A percentile compares a stretch with the other conserved stretches of the same genome.
Conservation (phyloP, 176 grass and related monocot genomes). For the Urochloa ruziziensis region DNA sequence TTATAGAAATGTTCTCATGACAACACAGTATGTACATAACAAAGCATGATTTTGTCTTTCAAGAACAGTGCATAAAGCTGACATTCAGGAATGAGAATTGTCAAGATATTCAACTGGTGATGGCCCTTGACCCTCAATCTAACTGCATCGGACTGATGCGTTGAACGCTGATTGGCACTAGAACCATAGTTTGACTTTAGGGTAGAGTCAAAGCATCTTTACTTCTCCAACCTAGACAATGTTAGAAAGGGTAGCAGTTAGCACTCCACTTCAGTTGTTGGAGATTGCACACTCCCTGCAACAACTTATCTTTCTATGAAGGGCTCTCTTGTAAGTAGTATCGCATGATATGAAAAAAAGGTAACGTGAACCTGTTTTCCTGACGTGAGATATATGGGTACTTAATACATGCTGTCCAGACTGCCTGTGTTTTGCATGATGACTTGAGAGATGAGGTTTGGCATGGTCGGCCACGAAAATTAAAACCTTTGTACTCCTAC, state of each 20-base stretch:
- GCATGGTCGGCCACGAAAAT: too few relatives aligned
- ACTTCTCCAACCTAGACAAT: not conserved
- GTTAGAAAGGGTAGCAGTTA: not conserved
- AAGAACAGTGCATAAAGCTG: not conserved
- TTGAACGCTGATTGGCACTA: constrained; percentile 9
- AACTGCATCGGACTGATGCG: constrained; percentile 21
- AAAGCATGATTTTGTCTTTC: not conserved
- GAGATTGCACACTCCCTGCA: not conserved
- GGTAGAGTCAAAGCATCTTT: not conserved
- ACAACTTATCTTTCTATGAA: not conserved
- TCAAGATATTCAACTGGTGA: not conserved
- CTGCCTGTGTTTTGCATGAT: too few relatives aligned
- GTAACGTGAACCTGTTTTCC: too few relatives aligned
- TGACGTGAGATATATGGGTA: too few relatives aligned
- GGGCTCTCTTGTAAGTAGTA: not conserved
- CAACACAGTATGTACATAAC: constrained; percentile 14
- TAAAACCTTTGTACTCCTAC: too few relatives aligned
- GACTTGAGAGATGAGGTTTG: too few relatives aligned
- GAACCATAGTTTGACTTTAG: constrained; percentile 6
- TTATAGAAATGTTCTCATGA: not conserved
- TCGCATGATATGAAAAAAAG: too few relatives aligned
- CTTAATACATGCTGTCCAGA: too few relatives aligned
- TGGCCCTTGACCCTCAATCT: not conserved
- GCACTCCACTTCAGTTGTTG: constrained; percentile 1
- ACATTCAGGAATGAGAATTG: constrained; percentile 18